These are phyloP conservation scores for Capsella rubella DNA, from an alignment of 441 rosid species.

Conservation along the genomic window DNA sequence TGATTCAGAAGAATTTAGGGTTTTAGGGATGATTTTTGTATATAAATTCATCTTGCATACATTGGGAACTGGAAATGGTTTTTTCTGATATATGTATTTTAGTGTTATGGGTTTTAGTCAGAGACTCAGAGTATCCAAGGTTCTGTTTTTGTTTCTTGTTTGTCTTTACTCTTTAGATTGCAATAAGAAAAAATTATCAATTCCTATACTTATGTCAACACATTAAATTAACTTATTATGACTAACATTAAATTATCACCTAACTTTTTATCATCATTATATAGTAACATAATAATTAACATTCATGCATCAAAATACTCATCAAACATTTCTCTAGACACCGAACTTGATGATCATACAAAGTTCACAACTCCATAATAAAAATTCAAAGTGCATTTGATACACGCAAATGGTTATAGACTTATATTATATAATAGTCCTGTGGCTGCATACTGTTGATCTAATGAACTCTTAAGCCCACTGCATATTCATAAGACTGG, in stretches of 20 bases:
- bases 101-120: constrained; percentile 23
- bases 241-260: neutral
- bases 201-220: neutral
- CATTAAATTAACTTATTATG: neutral
- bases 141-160: constrained; percentile 33
- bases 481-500: neutral
- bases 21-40: constrained; percentile 12
- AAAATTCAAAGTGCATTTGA: neutral
- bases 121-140: constrained; percentile 36
- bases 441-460: neutral
- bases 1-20: constrained; percentile 11
- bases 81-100: neutral
- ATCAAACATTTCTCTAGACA: neutral
- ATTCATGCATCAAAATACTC: neutral
- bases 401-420: neutral
- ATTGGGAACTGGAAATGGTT: constrained; percentile 23
- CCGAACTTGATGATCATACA: neutral
- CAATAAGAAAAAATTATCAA: neutral
- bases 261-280: neutral
- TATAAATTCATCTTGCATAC: constrained; percentile 18
- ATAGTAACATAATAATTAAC: no score
- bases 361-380: neutral
- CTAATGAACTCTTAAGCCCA: neutral
- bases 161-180: neutral
- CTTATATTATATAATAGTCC: no score